Conservation (phyloP, 441 rosid species). For the Pelargonium citronellum region DNA sequence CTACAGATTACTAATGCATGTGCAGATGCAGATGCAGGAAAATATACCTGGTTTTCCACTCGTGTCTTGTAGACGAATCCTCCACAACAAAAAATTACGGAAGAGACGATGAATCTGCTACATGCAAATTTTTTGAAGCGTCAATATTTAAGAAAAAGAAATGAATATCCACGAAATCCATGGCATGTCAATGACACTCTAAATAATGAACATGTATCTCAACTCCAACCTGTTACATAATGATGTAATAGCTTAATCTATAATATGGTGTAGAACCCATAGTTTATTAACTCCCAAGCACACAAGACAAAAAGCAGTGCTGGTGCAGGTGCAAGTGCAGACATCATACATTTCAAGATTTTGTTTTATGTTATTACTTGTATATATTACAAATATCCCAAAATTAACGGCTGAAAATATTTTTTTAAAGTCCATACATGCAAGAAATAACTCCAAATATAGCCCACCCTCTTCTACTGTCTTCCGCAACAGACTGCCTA, state of each 20-base stretch:
- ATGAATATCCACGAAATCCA: slow-evolving; percentile 1
- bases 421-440: slow-evolving; percentile 43
- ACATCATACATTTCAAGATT: slow-evolving; percentile 6
- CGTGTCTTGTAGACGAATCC: slow-evolving; percentile 86
- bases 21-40: neutral
- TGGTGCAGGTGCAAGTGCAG: neutral
- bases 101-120: slow-evolving; percentile 59
- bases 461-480: slow-evolving; percentile 73
- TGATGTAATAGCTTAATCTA: neutral
- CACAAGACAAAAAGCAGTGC: neutral
- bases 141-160: slow-evolving; percentile 17
- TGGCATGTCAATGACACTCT: neutral
- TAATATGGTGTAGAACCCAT: neutral
- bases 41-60: slow-evolving; percentile 61
- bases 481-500: slow-evolving; percentile 50
- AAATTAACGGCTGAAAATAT: neutral
- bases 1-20: neutral
- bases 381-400: neutral
- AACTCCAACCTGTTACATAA: neutral
- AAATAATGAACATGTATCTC: neutral
- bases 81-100: slow-evolving; percentile 62
- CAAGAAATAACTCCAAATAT: slow-evolving; percentile 80
- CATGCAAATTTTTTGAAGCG: slow-evolving; percentile 18
- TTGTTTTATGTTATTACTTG: slow-evolving; percentile 1
- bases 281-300: neutral